Base-by-base conservation (phyloP, 2,329 filamentous ascomycete species). In the Ophiostoma sp. region DNA sequence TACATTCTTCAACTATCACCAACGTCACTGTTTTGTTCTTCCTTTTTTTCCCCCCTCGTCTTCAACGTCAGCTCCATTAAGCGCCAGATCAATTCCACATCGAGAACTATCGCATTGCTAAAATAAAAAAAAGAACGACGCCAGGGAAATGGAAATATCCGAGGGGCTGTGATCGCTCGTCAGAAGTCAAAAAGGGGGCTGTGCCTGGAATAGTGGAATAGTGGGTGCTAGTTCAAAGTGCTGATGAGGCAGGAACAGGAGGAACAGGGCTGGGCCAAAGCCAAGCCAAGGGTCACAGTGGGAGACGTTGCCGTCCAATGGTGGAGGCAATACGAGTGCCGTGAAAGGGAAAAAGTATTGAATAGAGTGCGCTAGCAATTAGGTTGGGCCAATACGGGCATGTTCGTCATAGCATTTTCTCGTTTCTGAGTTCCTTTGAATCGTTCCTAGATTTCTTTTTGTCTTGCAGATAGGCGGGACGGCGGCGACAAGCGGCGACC, bases 151-250 rank as follows among this genome's bases (percentile, higher is more conserved):
- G 36, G 61, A 66, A 66, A 66, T 45, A 45, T 45, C 61, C 36
- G 61, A 45, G 61, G 61, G 61, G 61, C 61, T 66, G 61, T 66
- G 61, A 45, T 19, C 12, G 36, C n/a, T 22, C n/a, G 61, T 66
- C 36, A 42, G 61, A 66, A 66, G 61, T 66, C n/a, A 66, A 66
- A 66, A 66, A 66, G 36, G 61, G 61, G 61, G 61, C 61, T 66
- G 61, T 66, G 61, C 61, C 61, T 45, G 22, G 61, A 28, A 42
- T 17, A 45, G 61, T 66, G 61, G 36, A 11, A 6, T 39, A 22
- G 50, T 22, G 17, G 6, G 2, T 64, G n/a, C 17, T 22, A 55
- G 50, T 48, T 19, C 15, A 19, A 59, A 12, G 17, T 31, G 15
- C 25, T 59, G 25, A 59, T 12, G 55, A 59, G 28, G 42, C 42